Evolutionary conservation across 148 eudicot species (phyloP).

Genomic region (Rhododendron henanense): DNA sequence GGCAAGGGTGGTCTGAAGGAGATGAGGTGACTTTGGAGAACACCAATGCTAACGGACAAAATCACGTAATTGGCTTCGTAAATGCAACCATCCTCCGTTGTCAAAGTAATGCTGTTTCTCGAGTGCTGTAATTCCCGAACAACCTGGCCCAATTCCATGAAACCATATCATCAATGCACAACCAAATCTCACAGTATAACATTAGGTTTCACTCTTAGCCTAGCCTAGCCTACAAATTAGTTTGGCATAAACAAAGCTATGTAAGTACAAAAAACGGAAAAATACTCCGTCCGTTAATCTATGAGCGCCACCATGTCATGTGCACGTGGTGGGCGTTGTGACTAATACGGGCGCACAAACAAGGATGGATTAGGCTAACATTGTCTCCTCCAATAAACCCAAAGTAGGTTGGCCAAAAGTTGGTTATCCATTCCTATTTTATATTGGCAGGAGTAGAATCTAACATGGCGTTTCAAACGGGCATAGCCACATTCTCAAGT

Average conservation of each 20-base stretch:
- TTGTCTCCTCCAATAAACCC: background rate
- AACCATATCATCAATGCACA: background rate
- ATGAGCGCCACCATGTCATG: background rate
- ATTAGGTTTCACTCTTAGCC: background rate
- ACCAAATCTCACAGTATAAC: background rate
- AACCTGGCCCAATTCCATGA: constrained; percentile 54
- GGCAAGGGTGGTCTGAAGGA: constrained; percentile 77
- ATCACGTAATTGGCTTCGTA: constrained; percentile 76
- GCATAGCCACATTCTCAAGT: background rate
- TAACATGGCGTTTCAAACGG: background rate
- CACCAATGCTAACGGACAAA: constrained; percentile 86
- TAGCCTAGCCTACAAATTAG: background rate
- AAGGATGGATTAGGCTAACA: background rate
- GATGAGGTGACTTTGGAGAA: constrained; percentile 83
- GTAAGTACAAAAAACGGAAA: background rate
- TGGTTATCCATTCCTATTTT: background rate
- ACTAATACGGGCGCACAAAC: background rate
- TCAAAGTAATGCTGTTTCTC: constrained; percentile 60
- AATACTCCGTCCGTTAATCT: background rate
- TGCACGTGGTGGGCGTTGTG: background rate
- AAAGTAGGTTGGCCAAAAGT: background rate
- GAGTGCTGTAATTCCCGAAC: constrained; percentile 76
- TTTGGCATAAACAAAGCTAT: background rate
- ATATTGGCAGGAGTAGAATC: background rate
- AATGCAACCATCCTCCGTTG: constrained; percentile 71